These are phyloP conservation scores for Ogataea chonburiensis DNA, from an alignment of 805 yeast species.

Conservation along the genomic window DNA sequence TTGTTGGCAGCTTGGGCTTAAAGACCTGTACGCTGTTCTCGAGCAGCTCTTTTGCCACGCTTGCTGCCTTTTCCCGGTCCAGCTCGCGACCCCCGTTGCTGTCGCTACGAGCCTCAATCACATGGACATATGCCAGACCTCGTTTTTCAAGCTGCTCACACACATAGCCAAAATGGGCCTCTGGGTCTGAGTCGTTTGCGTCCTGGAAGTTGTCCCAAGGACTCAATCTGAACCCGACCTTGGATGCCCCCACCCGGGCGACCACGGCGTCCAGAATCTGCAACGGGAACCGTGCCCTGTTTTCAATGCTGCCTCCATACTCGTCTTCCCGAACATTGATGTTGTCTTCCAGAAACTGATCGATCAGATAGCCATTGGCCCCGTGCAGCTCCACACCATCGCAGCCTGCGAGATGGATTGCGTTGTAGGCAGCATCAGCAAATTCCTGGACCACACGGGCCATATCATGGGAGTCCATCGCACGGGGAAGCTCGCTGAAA, in stretches of 20 bases:
- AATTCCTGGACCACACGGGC: slow-evolving; percentile 30
- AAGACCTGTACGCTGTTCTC: slow-evolving; percentile 14
- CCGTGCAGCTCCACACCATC: slow-evolving; percentile 42
- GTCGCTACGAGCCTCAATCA: slow-evolving; percentile 39
- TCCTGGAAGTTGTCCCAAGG: slow-evolving; percentile 37
- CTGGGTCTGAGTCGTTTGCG: slow-evolving; percentile 21
- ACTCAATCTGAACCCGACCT: slow-evolving; percentile 35
- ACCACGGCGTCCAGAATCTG: slow-evolving; percentile 39
- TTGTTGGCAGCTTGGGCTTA: slow-evolving; percentile 28
- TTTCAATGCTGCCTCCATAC: slow-evolving; percentile 52
- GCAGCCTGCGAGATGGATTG: slow-evolving; percentile 37
- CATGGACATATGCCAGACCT: slow-evolving; percentile 37
- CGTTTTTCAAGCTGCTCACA: slow-evolving; percentile 34
- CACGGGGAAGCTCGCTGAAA: slow-evolving; percentile 23
- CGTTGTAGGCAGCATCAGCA: slow-evolving; percentile 33
- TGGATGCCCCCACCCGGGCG: slow-evolving; percentile 37
- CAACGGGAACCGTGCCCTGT: slow-evolving; percentile 36
- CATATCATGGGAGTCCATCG: slow-evolving; percentile 37
- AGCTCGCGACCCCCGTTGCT: slow-evolving; percentile 27
- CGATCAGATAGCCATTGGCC: slow-evolving; percentile 41
- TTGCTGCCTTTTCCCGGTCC: slow-evolving; percentile 24
- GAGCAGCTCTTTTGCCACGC: slow-evolving; percentile 24
- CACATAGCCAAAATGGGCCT: slow-evolving; percentile 29
- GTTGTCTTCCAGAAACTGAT: slow-evolving; percentile 37
- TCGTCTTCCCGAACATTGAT: slow-evolving; percentile 45